Evolutionary conservation across 257 asterid species (phyloP), one percentile per base, ranked within the genome.

Genomic region (Salvia hispanica): DNA sequence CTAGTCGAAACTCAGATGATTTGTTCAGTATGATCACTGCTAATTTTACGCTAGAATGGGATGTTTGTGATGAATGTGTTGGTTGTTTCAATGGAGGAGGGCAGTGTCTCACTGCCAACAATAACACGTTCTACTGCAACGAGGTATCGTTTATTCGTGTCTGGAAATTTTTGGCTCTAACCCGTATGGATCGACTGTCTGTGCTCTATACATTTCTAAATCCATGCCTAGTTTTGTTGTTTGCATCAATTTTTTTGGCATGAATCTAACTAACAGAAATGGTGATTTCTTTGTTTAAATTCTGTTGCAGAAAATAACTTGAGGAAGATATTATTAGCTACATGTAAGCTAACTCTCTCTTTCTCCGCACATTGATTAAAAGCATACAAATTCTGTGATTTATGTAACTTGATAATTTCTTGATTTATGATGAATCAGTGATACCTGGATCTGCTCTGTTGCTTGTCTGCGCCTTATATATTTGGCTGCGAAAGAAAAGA

Each of bases 401-500:
- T 31, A 31, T 2, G 31, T 25, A 25, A 25, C 16, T 39, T 62
- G 57, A 52, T 7, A 21, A 4, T 1, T 25, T 9, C 39, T 13
- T 12, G 60, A 42, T 72, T 58, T 31, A 50, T 66, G 61, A 58
- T 70, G n/a, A 33, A 59, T 15, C 72, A 83, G 91, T 55, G 73
- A 5, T 77, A 62, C 45, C 73, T 76, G 85, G 79, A 65, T 33
- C 3, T n/a, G 34, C 7, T 54, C 7, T 76, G 44, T 28, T 56
- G 6, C 0, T 72, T 25, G 44, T 16, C 51, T 2, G 63, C 25
- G 8, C 11, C 45, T 3, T 58, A 34, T 13, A 52, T 82, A 6
- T 25, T 80, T 59, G 81, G 44, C 80, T 9, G 14, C 57, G 75
- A 43, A 81, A 70, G 83, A 84, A 82, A 79, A 69, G 58, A 54